Evolutionary conservation across 805 yeast species (phyloP), one percentile per base, ranked within the genome.

Genomic region (Kuraishia floccosa): DNA sequence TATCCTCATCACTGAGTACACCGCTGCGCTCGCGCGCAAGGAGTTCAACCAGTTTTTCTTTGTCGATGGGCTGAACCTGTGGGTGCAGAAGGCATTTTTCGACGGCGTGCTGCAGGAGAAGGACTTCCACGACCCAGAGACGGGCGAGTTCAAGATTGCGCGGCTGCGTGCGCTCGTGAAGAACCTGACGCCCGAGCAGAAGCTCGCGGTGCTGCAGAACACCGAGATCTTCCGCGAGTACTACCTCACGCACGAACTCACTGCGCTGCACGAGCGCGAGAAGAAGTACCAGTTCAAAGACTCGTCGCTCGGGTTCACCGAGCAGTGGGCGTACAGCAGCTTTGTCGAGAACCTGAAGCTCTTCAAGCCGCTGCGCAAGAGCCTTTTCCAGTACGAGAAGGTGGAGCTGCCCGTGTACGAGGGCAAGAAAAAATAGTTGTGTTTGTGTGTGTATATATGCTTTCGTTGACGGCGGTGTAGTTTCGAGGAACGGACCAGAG

Each of bases 1-100:
- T 4, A 40, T 60, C 9, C 49, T 69, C 4, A 30, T 36, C 8
- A 41, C 53, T 8, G 76, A 68, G 36, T 65, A 66, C 31, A 45
- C 40, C 9, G 39, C 22, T 5, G 41, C 35, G 38, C 31, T 42
- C 6, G 31, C 54, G 42, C 16, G 47, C 1, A 47, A 46, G 7
- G 45, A 47, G 7, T 74, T 52, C 45, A 47, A 55, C 15, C 59
- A 54, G 1, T 63, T 63, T 35, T 45, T 60, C 2, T 78, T 59
- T 40, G 33, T 75, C 6, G 69, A 72, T 1, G 72, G 72, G 34
- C 43, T 77, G 27, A 50, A 81, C 27, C 45, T 66, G 17, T 79
- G 87, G 87, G 37, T 73, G n/a, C 30, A 24, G 12, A 17, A 21
- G 27, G 30, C 28, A 11, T 17, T 40, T 14, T 39, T 41, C n/a